Conservation (phyloP, 805 yeast genomes). For the Lachancea fermentati region DNA sequence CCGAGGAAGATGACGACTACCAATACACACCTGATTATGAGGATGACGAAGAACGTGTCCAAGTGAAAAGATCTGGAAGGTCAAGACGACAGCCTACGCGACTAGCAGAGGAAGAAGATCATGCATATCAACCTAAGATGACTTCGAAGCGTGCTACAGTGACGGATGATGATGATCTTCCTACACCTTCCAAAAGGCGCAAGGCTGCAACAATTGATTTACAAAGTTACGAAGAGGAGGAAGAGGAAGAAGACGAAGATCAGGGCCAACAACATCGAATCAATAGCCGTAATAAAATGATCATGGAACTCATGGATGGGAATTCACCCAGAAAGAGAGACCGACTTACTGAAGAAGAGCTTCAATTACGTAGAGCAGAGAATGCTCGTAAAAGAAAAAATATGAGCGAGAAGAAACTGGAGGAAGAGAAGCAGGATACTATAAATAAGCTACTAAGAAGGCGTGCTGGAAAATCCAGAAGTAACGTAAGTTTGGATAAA, state of each 20-base stretch:
- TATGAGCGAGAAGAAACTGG: constrained; percentile 71
- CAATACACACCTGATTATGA: constrained; percentile 11
- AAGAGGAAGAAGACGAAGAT: constrained; percentile 15
- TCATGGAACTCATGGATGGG: constrained; percentile 10
- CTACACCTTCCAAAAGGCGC: not conserved
- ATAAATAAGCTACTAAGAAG: constrained; percentile 78
- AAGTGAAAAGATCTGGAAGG: constrained; percentile 1
- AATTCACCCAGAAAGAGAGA: constrained; percentile 36
- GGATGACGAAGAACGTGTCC: constrained; percentile 12
- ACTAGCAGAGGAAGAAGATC: constrained; percentile 11
- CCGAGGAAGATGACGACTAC: constrained; percentile 11
- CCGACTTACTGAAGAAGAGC: constrained; percentile 75
- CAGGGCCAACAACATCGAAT: constrained; percentile 1
- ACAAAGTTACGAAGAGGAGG: constrained; percentile 12
- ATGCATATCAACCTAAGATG: constrained; percentile 1
- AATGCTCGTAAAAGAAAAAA: constrained; percentile 84
- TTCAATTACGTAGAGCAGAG: constrained; percentile 76
- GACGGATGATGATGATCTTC: not conserved
- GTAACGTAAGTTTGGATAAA: constrained; percentile 11
- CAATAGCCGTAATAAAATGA: constrained; percentile 10
- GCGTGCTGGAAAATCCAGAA: constrained; percentile 69
- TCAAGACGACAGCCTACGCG: constrained; percentile 4
- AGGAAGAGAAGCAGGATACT: constrained; percentile 91
- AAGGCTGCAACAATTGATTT: constrained; percentile 3
- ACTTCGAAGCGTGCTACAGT: not conserved